Evolutionary conservation across 2,329 filamentous ascomycete genomes (phyloP).

Genomic region (Monosporascus ibericus): DNA sequence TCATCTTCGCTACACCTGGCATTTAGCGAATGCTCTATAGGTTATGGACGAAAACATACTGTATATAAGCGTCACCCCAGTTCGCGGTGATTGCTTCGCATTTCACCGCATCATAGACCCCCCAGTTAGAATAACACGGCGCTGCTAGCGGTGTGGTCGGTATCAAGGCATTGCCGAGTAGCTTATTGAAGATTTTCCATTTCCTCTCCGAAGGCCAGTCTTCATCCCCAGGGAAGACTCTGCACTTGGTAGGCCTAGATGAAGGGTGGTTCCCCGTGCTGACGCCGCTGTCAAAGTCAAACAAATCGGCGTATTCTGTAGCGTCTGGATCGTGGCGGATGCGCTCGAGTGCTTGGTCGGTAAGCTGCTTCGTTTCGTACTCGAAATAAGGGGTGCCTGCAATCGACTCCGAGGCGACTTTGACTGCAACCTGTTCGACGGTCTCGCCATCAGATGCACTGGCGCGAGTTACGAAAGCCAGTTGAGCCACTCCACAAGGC

Average conservation of each 20-base stretch:
- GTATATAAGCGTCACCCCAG: neutral
- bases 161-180: neutral
- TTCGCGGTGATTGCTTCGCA: neutral
- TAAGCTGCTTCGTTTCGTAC: neutral
- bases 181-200: neutral
- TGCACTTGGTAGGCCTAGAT: neutral
- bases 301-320: neutral
- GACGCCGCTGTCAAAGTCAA: neutral
- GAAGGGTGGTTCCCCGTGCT: neutral
- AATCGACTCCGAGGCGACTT: too few relatives aligned
- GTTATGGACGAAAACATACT: neutral
- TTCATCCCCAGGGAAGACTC: neutral
- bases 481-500: too few relatives aligned
- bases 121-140: neutral
- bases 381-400: neutral
- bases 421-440: too few relatives aligned
- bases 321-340: neutral
- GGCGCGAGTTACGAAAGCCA: too few relatives aligned
- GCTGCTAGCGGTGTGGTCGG: neutral
- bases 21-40: neutral
- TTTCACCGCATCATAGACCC: neutral
- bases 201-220: neutral
- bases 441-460: too few relatives aligned
- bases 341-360: neutral
- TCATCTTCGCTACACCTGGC: neutral